Evolutionary conservation across 495 filamentous ascomycete genomes (phyloP).

Genomic region (Pseudotulostoma volvatum): DNA sequence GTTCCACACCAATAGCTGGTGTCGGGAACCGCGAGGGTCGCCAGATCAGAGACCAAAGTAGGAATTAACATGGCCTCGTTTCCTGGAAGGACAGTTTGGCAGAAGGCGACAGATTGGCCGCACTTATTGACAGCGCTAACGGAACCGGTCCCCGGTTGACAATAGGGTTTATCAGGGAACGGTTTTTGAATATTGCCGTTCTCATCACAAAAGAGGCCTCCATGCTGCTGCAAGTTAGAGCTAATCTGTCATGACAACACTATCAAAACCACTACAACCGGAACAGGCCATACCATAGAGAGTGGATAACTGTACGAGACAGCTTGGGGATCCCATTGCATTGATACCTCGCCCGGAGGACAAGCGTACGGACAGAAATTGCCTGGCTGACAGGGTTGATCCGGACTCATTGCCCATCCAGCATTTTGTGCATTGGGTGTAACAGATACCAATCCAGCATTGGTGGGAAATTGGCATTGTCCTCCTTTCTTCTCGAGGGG

Average conservation of each 20-base stretch:
- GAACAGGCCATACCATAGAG: constrained; percentile 47
- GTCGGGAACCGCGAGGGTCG: constrained; percentile 54
- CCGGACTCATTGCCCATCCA: constrained; percentile 71
- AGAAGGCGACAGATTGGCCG: constrained; percentile 48
- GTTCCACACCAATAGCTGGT: constrained; percentile 54
- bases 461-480: constrained; percentile 47
- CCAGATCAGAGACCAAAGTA: constrained; percentile 38
- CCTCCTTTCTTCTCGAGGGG: constrained; percentile 27
- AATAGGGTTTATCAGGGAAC: constrained; percentile 53
- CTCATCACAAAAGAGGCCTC: constrained; percentile 59
- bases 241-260: not conserved
- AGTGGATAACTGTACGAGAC: constrained; percentile 51
- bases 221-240: constrained; percentile 34
- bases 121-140: constrained; percentile 49
- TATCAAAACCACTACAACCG: not conserved
- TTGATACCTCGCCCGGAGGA: constrained; percentile 56
- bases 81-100: constrained; percentile 72
- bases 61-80: constrained; percentile 82
- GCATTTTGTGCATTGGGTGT: constrained; percentile 49
- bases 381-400: constrained; percentile 52
- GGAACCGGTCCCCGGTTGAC: constrained; percentile 50
- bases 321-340: constrained; percentile 60
- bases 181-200: constrained; percentile 53
- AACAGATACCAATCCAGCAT: constrained; percentile 52
- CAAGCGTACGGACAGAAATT: constrained; percentile 70